Base-by-base conservation (phyloP, 208 protist genomes). In the Leishmania arabica region DNA sequence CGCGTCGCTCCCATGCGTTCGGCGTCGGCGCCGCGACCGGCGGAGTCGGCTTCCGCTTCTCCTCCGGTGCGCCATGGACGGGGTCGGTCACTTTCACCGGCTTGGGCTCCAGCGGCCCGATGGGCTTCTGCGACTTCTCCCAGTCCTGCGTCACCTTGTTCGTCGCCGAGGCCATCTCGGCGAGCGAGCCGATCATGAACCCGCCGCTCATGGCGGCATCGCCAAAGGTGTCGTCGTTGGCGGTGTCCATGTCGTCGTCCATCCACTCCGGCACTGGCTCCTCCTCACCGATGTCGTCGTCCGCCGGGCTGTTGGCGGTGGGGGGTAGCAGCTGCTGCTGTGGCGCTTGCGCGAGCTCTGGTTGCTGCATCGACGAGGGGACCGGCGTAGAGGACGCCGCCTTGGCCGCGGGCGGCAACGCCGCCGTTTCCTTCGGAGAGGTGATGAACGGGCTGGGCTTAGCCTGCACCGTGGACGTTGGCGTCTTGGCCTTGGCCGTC, bases 141-240 rank as follows among this genome's bases (percentile, higher is more conserved):
- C 86, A 93, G 40, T 92, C 90, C 66, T 91, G 90, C 80, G 82
- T 78, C 53, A 89, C 69, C 66, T 79, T 84, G 76, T 75, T 88
- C 15, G 93, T 95, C 66, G 82, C 83, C 42, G 81, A 82, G 54
- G 90, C 90, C 90, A 95, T 91, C 21, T 94, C 92, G 24, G 93
- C 90, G 13, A 95, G 86, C 13, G 85, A 87, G 66, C 88, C 88
- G n/a, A 84, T 68, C 21, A 69, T 47, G 19, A 17, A 76, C 2
- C 77, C 78, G 65, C 81, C 87, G 27, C 77, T 75, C 84, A 93
- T 91, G 27, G 89, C 89, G 37, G 94, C 91, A 71, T 95, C 94
- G 78, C 94, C 94, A 65, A 97, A 97, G 56, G 94, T 97, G 84
- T 95, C 94, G 78, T 91, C 92, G 80, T 95, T 97, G 56, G 86